Evolutionary conservation across 1,284 basidiomycete genomes (phyloP), one percentile per base, ranked within the genome.

Genomic region (Ustilago cynodontis): DNA sequence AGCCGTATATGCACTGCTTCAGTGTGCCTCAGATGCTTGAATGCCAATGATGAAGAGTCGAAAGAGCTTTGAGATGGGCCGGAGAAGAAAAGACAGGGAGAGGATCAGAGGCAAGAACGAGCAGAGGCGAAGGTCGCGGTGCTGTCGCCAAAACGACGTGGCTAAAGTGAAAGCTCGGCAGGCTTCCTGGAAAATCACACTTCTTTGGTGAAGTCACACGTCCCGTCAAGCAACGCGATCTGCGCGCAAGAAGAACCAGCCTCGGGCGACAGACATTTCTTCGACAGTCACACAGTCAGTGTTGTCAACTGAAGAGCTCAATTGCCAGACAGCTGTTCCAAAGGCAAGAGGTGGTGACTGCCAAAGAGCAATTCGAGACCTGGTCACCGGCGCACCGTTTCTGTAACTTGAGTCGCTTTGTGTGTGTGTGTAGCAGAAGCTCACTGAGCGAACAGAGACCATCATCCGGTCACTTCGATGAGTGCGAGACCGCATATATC

Each of bases 61-160:
- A 43, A 5, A 20, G 41, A 43, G 41, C 5, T 43, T 43, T 11
- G n/a, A 43, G n/a, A 20, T 20, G 18, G n/a, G 41, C 11, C n/a
- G 29, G 37, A 31, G 18, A n/a, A 47, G 26, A 28, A 18, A 37
- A 35, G 29, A 10, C 18, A 52, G 50, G 26, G 29, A 52, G 50
- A 37, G 52, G 14, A 37, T 39, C 28, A 54, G 51, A 31, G 55
- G 41, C n/a, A 24, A 49, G n/a, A 33, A 26, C 13, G 8, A 28
- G 24, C 28, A 41, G 35, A n/a, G 31, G 26, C 14, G n/a, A 29
- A 33, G 20, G 22, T 56, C 22, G 24, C 16, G 13, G 28, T 22
- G 54, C 41, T 62, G 65, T 68, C 65, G 39, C 56, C 65, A 68
- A 52, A 52, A 55, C 58, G 65, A 68, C 65, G 41, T 37, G 65